Evolutionary conservation across 305 asterid species (phyloP).

Genomic region (Vinca major): DNA sequence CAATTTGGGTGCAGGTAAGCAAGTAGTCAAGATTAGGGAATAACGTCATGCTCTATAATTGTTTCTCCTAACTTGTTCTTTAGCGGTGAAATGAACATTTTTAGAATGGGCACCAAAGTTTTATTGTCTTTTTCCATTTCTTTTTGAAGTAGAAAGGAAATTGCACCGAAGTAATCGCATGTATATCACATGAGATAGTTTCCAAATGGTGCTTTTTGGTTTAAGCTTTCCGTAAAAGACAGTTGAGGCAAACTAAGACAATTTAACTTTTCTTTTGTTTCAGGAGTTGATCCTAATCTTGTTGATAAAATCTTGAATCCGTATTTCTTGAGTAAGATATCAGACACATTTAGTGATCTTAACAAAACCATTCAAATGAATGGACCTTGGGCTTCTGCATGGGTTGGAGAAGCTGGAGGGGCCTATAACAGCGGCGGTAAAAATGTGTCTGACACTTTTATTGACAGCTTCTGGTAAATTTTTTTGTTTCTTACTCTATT

Average conservation of each 20-base stretch:
- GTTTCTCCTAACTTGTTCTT: not conserved
- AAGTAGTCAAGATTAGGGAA: not conserved
- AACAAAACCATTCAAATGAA: conserved; percentile 36
- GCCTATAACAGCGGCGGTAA: conserved; percentile 68
- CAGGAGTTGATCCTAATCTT: conserved; percentile 62
- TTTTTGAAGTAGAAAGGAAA: not conserved
- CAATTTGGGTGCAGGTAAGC: conserved; percentile 68
- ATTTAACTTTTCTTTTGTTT: conserved; percentile 16
- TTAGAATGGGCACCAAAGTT: not conserved
- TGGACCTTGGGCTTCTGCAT: conserved; percentile 83
- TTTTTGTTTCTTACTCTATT: conserved; percentile 6
- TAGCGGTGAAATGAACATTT: not conserved
- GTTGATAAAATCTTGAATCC: conserved; percentile 60
- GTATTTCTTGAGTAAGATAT: conserved; percentile 41
- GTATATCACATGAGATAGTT: too few species aligned
- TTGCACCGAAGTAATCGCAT: not conserved
- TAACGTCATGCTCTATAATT: not conserved
- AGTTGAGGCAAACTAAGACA: not conserved
- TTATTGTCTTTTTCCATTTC: not conserved
- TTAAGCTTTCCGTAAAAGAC: not conserved
- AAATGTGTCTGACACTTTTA: conserved; percentile 58
- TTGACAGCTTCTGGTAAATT: conserved; percentile 80
- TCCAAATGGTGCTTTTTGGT: not conserved
- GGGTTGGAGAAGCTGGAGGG: conserved; percentile 98
- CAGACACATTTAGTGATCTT: conserved; percentile 37